Base-by-base conservation (phyloP, 2,329 filamentous ascomycete species). In the Cadophora luteo-olivacea region DNA sequence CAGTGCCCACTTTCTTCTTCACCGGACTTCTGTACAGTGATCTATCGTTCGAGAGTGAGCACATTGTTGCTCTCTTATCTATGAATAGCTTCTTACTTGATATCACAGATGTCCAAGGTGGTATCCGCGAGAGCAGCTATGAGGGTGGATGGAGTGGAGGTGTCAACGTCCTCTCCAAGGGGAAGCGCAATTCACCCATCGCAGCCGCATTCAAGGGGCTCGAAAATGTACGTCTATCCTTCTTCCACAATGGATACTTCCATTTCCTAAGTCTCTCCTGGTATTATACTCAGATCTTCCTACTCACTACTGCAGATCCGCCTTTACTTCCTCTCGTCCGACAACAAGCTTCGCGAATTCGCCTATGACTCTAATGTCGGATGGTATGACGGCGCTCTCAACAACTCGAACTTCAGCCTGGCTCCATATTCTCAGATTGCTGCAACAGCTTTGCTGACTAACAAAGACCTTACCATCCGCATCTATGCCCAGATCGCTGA, bases 391-490 rank as follows among this genome's bases (percentile, higher is more conserved):
- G 65, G 65, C 22, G 22, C 48, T 22, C 58, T 67, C 6, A 62
- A 61, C 41, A 62, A 62, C 3, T 45, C 33, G 14, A 51, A 38
- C n/a, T 62, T 67, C 33, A 22, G 22, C 1, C 24, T 62, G 24
- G 65, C 65, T 55, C 54, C 65, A 11, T 63, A 67, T n/a, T 55
- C 65, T 24, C 61, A 61, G 11, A 62, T 67, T 49, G 57, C 65
- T 3, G 65, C 65, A 32, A 55, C 48, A 2, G 61, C 54, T 60
- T 57, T 67, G 33, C 14, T 55, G 4, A n/a, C 58, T 2, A 60
- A 38, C 4, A 33, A 51, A 7, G 36, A 45, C n/a, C 22, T 49
- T 7, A 22, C 22, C 9, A 36, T 67, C 14, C 48, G 65, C 48
- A 29, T 67, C 22, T 67, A 62, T 57, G 65, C 22, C 8, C 65